Evolutionary conservation across 192 early-diverging fungal species (phyloP).

Genomic region (Dispira simplex): DNA sequence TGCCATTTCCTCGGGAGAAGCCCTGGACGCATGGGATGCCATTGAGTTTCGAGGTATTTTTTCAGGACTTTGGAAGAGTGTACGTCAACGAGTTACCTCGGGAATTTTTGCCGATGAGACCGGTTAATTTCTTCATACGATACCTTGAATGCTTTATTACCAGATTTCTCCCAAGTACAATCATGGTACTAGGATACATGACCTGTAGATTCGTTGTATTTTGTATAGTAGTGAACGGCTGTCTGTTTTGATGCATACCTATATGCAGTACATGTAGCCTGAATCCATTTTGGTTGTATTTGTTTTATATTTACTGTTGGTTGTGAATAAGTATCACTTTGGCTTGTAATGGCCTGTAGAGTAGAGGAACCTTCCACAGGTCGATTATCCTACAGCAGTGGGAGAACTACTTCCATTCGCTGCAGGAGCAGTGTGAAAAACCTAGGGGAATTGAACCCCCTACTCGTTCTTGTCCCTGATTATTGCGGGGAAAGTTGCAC

Average conservation of each 20-base stretch:
- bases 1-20: not conserved
- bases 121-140: not conserved
- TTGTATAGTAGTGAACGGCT: not conserved
- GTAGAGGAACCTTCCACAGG: too few relatives aligned
- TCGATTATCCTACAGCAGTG: too few relatives aligned
- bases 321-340: too few relatives aligned
- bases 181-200: not conserved
- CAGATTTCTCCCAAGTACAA: not conserved
- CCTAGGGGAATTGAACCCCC: too few relatives aligned
- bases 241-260: not conserved
- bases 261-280: not conserved
- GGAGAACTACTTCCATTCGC: too few relatives aligned
- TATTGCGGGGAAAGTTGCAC: too few relatives aligned
- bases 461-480: too few relatives aligned
- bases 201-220: not conserved
- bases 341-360: too few relatives aligned
- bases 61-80: slow-evolving; percentile 8
- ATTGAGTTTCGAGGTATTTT: slow-evolving; percentile 9
- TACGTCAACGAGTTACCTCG: not conserved
- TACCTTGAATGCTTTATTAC: not conserved
- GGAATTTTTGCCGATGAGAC: not conserved
- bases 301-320: too few relatives aligned
- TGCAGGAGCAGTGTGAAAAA: too few relatives aligned
- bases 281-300: not conserved
- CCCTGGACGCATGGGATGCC: slow-evolving; percentile 10